Base-by-base conservation (phyloP, 306 rosid genomes). In the Ziziphus jujuba region DNA sequence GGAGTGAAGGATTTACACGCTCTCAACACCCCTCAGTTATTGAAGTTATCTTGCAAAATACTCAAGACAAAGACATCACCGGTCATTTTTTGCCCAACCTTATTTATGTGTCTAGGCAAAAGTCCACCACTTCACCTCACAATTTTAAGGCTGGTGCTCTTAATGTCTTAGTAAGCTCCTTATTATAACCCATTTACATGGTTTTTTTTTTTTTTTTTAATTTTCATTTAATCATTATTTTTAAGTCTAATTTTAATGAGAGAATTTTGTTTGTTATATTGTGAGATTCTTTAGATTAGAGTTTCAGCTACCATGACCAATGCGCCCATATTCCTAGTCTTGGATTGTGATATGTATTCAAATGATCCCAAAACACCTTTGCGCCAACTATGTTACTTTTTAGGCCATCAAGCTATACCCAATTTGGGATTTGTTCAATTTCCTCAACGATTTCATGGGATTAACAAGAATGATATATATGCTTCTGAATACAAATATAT, bases 91-190 rank as follows among this genome's bases (percentile, higher is more conserved):
- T 84, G 71, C 89, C 89, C 35, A 84, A 75, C 59, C 73, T 84
- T n/a, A 54, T 84, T 2, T 84, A 81, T 50, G 69, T 84, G 28
- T 84, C 86, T 0, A 75, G 86, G 71, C 71, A 84, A 45, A 84
- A 81, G 23, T 72, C 58, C 61, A 51, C 6, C 59, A 61, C 71
- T 13, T 52, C 84, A 2, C 22, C 20, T 15, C 89, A 84, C 61
- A 22, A 84, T 69, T 84, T 77, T 34, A 84, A 84, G 56, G 83
- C 88, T 4, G 88, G 85, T 24, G 85, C 88, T 47, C 85, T 84
- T 1, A 84, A 84, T 61, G 74, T 58, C 35, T 63, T 80, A 12
- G 85, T 84, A 77, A 74, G 49, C 17, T 14, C 5, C 20, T 28
- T 28, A 28, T 28, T 2, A 28, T 4, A 28, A 28, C 33, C 2